Evolutionary conservation across 148 eudicot genomes (phyloP), one percentile per base, ranked within the genome.

Genomic region (Hydrangea macrophylla): DNA sequence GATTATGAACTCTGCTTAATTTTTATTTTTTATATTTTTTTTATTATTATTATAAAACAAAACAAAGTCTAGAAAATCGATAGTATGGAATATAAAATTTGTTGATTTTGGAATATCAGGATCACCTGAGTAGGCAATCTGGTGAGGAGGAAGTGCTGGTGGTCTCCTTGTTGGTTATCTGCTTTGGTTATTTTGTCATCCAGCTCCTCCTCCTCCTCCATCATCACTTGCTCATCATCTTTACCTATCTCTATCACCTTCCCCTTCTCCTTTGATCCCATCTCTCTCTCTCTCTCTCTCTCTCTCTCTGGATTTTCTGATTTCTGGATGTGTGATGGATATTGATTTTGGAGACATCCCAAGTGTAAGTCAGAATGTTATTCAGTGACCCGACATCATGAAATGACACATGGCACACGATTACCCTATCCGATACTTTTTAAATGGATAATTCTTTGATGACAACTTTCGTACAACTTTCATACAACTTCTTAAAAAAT

Each of bases 71-170:
- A 10, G n/a, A 39, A 28, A 9, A 28, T 39, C 20, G n/a, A 30
- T 30, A 8, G 10, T 32, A 1, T 18, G 17, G 55, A 6, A 44
- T 8, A 1, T 3, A 28, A 45, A n/a, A 26, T 9, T 11, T 1
- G 5, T 3, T 48, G 60, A n/a, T 7, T 15, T 8, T 22, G 3
- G 44, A n/a, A n/a, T n/a, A n/a, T n/a, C n/a, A n/a, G n/a, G n/a
- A n/a, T 11, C 55, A 88, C 92, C 87, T 83, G 81, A 65, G 92
- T 75, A 73, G 81, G 72, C 68, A 85, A 56, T 28, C 75, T 56
- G 45, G 73, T 18, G 55, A 81, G 87, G 32, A 76, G 76, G 17
- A 70, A 75, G 17, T 25, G 79, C 35, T 68, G 73, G 17, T 74
- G 73, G 33, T 59, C 73, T 28, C 65, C 59, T 22, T 57, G n/a